Evolutionary conservation across 1,139 yeast genomes (phyloP).

Genomic region (Diutina mesorugosa): DNA sequence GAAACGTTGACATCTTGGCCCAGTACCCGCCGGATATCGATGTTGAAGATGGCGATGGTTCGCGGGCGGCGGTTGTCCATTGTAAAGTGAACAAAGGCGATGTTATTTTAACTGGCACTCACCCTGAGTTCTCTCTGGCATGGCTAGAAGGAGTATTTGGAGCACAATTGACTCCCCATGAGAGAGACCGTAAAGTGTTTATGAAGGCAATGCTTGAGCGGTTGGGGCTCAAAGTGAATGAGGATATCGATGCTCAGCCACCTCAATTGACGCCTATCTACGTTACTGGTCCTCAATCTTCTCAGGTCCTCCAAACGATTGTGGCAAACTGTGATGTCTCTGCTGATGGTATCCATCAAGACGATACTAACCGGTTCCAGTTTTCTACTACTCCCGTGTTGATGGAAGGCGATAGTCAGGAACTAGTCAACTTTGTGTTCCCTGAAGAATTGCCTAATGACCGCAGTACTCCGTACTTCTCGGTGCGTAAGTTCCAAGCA

Average conservation of each 20-base stretch:
- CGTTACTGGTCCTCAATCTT: constrained; percentile 9
- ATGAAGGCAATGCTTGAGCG: constrained; percentile 40
- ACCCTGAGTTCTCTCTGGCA: constrained; percentile 72
- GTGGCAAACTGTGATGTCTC: neutral
- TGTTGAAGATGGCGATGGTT: constrained; percentile 14
- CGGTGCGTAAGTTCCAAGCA: constrained; percentile 42
- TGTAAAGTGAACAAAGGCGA: constrained; percentile 63
- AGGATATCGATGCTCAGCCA: constrained; percentile 29
- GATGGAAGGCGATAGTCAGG: neutral
- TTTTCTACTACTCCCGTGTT: neutral
- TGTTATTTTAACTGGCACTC: constrained; percentile 74
- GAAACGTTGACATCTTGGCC: constrained; percentile 61
- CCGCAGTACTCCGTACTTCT: constrained; percentile 58
- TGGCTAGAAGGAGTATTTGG: constrained; percentile 21
- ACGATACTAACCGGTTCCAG: neutral
- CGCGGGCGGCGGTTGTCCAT: constrained; percentile 54
- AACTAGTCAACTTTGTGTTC: neutral
- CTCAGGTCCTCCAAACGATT: neutral
- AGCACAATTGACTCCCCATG: constrained; percentile 30
- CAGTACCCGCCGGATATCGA: constrained; percentile 37
- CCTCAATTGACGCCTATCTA: constrained; percentile 61
- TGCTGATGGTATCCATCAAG: neutral
- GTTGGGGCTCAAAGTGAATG: constrained; percentile 58
- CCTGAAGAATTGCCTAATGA: neutral
- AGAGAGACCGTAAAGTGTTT: constrained; percentile 38